phyloP scores from a whole-genome alignment of 176 grass and related monocot species.

The Zoysia japonica region DNA sequence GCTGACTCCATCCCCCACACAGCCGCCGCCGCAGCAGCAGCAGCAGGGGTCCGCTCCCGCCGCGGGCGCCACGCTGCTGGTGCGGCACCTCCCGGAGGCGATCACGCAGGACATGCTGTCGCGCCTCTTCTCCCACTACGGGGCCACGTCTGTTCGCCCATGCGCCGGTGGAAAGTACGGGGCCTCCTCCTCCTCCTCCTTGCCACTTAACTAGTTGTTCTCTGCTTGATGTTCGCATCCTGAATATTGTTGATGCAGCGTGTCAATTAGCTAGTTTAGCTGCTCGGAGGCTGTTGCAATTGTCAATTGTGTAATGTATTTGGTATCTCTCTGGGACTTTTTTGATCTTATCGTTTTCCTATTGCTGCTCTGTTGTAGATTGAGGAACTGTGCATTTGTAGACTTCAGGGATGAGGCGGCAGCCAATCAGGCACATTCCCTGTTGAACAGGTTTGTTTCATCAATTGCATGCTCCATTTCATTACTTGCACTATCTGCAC shows the following conservation, averaged over 20 bases:
- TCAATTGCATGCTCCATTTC: not conserved
- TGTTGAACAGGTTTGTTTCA: constrained; percentile 66
- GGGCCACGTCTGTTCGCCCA: constrained; percentile 67
- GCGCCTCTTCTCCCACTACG: constrained; percentile 88
- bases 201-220: not conserved
- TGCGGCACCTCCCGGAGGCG: constrained; percentile 87
- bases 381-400: constrained; percentile 91
- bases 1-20: not conserved
- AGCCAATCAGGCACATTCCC: constrained; percentile 68
- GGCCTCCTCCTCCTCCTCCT: not conserved
- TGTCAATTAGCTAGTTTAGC: not conserved
- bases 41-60: constrained; percentile 4
- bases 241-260: not conserved
- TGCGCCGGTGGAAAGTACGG: constrained; percentile 78
- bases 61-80: constrained; percentile 61
- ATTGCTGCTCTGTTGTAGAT: constrained; percentile 43
- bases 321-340: not conserved
- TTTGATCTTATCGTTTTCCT: constrained; percentile 14
- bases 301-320: not conserved
- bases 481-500: not conserved
- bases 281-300: not conserved
- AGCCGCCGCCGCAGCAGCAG: not conserved
- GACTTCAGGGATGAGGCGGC: constrained; percentile 78
- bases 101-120: constrained; percentile 77
- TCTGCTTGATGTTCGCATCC: not conserved